Evolutionary conservation across 768 basidiomycete species (phyloP).

Genomic region (Basidioascus undulatus): DNA sequence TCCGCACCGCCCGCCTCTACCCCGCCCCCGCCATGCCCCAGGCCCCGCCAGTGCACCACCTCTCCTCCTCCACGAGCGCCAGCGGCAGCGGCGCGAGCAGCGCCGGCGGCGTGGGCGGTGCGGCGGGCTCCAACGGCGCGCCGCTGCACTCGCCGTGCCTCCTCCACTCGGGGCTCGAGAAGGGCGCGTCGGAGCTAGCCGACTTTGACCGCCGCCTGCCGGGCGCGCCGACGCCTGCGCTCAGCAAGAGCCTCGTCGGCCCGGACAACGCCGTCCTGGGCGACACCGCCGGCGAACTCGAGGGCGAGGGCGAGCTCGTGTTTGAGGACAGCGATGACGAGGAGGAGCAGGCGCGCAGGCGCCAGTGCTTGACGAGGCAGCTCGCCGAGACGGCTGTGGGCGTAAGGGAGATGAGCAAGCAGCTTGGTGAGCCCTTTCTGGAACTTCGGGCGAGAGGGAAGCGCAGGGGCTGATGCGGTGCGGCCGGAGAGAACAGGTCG

Average conservation of each 20-base stretch:
- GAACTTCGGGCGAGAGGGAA: not conserved
- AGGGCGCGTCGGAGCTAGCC: conserved; percentile 45
- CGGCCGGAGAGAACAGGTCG: conserved; percentile 32
- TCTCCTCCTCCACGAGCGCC: no score
- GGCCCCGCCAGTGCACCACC: no score
- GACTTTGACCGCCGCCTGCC: conserved; percentile 23
- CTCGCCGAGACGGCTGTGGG: conserved; percentile 91
- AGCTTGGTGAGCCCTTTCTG: conserved; percentile 42
- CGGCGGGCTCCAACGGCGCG: no score
- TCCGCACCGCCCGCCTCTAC: no score
- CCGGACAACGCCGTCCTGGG: conserved; percentile 9
- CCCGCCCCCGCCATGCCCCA: no score
- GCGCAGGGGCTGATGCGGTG: not conserved
- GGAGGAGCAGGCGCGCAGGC: conserved; percentile 28
- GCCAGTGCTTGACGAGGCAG: conserved; percentile 68
- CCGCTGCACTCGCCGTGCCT: conserved; percentile 60
- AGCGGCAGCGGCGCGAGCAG: no score
- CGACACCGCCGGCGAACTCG: conserved; percentile 12
- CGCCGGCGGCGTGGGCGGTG: no score
- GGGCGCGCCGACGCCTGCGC: not conserved
- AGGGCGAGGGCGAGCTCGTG: conserved; percentile 12
- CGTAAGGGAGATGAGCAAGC: conserved; percentile 96
- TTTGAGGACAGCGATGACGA: conserved; percentile 35
- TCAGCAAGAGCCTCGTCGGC: conserved; percentile 10
- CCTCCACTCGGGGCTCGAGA: conserved; percentile 75